These are phyloP conservation scores for Stenogyne calaminthoides DNA, from an alignment of 305 asterid species.

Conservation along the genomic window DNA sequence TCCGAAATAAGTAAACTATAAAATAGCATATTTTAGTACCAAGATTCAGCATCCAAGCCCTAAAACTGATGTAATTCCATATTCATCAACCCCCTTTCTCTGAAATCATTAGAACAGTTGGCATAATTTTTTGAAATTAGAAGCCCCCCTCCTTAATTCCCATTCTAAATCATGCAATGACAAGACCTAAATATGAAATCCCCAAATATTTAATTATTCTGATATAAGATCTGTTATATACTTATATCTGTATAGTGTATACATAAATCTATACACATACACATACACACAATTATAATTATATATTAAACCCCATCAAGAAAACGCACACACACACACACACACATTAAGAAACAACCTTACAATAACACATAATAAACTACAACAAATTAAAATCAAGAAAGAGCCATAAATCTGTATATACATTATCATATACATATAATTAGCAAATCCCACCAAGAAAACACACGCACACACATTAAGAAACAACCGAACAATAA, in stretches of 20 bases:
- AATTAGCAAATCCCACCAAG: background rate
- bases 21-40: background rate
- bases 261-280: background rate
- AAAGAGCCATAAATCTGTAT: background rate
- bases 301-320: background rate
- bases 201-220: background rate
- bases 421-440: background rate
- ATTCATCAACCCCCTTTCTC: background rate
- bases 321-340: constrained; percentile 4
- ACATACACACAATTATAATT: background rate
- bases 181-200: background rate
- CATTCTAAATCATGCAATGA: constrained; percentile 15
- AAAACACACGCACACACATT: constrained; percentile 19
- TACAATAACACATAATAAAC: constrained; percentile 4
- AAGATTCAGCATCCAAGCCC: constrained; percentile 17
- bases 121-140: constrained; percentile 13
- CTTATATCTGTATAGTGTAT: no score
- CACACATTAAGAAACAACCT: constrained; percentile 23
- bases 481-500: constrained; percentile 18
- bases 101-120: constrained; percentile 12
- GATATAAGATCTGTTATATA: constrained; percentile 23
- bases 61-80: constrained; percentile 7
- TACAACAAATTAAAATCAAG: background rate
- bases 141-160: constrained; percentile 4
- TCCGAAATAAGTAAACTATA: background rate